Conservation (phyloP, 2,329 filamentous ascomycete species). For the Aspergillus puulaauensis region DNA sequence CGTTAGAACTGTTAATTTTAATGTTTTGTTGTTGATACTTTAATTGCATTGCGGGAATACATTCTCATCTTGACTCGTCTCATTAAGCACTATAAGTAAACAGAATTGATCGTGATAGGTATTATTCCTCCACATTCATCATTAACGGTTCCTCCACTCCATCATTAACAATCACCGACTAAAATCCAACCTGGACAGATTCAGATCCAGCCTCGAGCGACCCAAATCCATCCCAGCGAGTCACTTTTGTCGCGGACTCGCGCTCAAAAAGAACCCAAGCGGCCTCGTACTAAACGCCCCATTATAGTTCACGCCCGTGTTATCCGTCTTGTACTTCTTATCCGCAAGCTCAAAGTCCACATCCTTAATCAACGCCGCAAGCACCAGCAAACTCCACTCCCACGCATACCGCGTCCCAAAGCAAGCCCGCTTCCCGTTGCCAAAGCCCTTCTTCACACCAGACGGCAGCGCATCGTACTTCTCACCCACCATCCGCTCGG, state of each 20-base stretch:
- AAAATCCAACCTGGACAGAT: background rate
- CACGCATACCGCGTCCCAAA: slow-evolving; percentile 72
- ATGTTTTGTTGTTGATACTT: no score
- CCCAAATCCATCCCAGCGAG: background rate
- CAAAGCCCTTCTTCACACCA: slow-evolving; percentile 69
- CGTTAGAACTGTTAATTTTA: no score
- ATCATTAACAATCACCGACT: no score
- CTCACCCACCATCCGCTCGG: slow-evolving; percentile 71
- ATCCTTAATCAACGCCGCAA: slow-evolving; percentile 66
- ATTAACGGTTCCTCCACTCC: no score
- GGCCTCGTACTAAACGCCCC: slow-evolving; percentile 56
- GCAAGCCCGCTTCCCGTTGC: slow-evolving; percentile 68
- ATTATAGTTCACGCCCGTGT: slow-evolving; percentile 36
- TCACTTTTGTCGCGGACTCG: background rate
- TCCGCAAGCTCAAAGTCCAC: slow-evolving; percentile 67
- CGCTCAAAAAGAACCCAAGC: slow-evolving; percentile 39
- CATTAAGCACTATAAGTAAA: no score
- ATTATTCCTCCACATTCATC: no score
- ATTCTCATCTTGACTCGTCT: no score
- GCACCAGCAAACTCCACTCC: slow-evolving; percentile 66
- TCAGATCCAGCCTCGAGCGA: background rate
- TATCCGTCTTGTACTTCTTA: slow-evolving; percentile 44
- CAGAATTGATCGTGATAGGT: background rate
- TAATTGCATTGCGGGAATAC: no score
- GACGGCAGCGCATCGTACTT: slow-evolving; percentile 64